Evolutionary conservation across 169 alveolate genomes (phyloP), one percentile per base, ranked within the genome.

Genomic region (Cryptosporidium tyzzeri): DNA sequence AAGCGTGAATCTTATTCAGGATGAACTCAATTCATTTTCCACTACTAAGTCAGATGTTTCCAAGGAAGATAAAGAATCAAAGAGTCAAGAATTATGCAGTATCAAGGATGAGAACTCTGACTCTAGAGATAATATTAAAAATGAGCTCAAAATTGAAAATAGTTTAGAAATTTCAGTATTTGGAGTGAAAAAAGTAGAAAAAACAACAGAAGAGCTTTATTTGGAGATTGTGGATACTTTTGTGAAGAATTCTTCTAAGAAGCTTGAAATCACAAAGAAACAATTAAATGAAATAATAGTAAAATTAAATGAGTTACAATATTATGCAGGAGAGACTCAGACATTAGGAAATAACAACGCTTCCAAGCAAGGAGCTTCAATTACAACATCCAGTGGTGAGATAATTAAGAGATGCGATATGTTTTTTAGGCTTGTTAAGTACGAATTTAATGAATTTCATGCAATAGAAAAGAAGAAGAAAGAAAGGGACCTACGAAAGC

Each of bases 241-340:
- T 80, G 89, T 80, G 18, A 80, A 48, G 10, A 62, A 59, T 23
- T 80, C 89, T 23, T 80, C 89, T n/a, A 37, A 31, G 18, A 61
- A 80, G 35, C 68, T 80, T 16, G 89, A 80, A n/a, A 50, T 80
- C 41, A 35, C 65, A 12, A 80, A 65, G 70, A 80, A 80, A 18
- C 89, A 80, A 62, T 31, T 80, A 26, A 80, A 21, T 37, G 75
- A 59, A n/a, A 80, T 80, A 41, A 65, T 80, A 23, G 7, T 7
- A 1, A 80, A 80, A 44, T 39, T 80, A 7, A 80, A 65, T 26
- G 75, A 80, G 3, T 31, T 80, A 29, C 89, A 80, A 18, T 21
- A 6, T 61, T 80, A 80, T 80, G 75, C 89, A n/a, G 89, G 89
- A 2, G 89, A 80, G 4, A 14, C 89, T 14, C 89, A 80, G 62